These are phyloP conservation scores for Vicia villosa DNA, from an alignment of 306 rosid genomes.

Conservation along the genomic window DNA sequence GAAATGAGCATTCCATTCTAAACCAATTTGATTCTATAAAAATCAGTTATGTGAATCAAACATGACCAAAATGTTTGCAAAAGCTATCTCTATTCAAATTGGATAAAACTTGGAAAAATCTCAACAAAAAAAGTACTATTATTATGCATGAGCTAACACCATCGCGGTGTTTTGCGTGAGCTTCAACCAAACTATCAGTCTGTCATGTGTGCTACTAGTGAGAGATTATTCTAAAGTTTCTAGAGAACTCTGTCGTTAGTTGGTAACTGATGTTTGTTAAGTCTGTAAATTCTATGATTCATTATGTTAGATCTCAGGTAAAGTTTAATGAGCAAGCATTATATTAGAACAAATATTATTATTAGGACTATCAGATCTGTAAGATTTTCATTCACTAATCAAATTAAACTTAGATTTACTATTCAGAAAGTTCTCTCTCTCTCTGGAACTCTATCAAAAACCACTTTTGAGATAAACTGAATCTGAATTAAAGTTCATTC, in stretches of 20 bases:
- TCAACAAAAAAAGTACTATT: not conserved
- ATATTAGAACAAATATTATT: too few relatives aligned
- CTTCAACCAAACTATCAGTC: slow-evolving; percentile 1
- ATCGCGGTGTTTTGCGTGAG: not conserved
- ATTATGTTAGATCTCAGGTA: not conserved
- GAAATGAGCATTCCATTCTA: slow-evolving; percentile 1
- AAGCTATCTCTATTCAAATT: not conserved
- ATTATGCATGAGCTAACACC: not conserved
- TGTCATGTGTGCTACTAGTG: not conserved
- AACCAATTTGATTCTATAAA: slow-evolving; percentile 14
- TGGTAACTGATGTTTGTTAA: not conserved
- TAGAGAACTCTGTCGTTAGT: not conserved
- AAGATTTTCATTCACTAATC: too few relatives aligned
- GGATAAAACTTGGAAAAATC: not conserved
- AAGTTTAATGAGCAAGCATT: too few relatives aligned
- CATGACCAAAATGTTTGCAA: slow-evolving; percentile 13
- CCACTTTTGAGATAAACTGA: not conserved
- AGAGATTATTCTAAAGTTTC: not conserved
- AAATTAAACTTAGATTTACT: too few relatives aligned
- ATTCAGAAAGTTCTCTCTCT: not conserved
- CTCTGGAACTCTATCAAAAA: not conserved
- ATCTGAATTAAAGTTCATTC: not conserved
- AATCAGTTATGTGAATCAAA: not conserved
- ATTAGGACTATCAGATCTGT: too few relatives aligned
- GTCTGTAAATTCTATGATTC: not conserved